Base-by-base conservation (phyloP, 1,139 yeast genomes). In the Sugiyamaella japonica region DNA sequence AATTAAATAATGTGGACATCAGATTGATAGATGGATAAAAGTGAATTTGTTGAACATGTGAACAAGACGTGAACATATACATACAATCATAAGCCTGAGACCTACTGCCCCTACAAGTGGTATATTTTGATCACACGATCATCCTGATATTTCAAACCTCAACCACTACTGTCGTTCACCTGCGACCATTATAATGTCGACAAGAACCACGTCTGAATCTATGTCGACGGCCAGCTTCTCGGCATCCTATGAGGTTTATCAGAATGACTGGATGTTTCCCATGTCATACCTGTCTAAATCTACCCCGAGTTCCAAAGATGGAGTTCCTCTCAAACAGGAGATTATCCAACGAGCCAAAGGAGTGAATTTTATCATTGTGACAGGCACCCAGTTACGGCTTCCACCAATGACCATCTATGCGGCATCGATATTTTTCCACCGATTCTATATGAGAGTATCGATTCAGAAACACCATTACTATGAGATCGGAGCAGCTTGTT, bases 401-500 rank as follows among this genome's bases (percentile, higher is more conserved):
- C 80, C 83, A 2, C 71, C 78, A 46, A 73, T 75, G 52, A 76
- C 81, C 12, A 71, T 79, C 0, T 70, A 76, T 58, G 75, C 81
- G 1, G 83, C 83, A 0, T 64, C 79, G n/a, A 70, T 70, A 16
- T 76, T 72, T 57, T 69, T 79, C 53, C 84, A 80, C 57, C 68
- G 84, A 52, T 80, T 78, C 64, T 81, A 78, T 61, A 73, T 77
- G 73, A 68, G 81, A 41, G 67, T 70, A 54, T 73, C 78, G 20
- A 59, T 78, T 44, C 67, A 67, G 46, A 66, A 68, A 39, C 70
- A 68, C 59, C 83, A 79, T 58, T 69, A 68, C 50, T 76, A 73
- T 56, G 57, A 79, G 54, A 71, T 76, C 31, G 83, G 76, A 0
- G 82, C 81, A 0, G 74, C 82, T 1, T 68, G 78, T 34, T 60